phyloP scores from a whole-genome alignment of 148 eudicot species.

The Silene latifolia region DNA sequence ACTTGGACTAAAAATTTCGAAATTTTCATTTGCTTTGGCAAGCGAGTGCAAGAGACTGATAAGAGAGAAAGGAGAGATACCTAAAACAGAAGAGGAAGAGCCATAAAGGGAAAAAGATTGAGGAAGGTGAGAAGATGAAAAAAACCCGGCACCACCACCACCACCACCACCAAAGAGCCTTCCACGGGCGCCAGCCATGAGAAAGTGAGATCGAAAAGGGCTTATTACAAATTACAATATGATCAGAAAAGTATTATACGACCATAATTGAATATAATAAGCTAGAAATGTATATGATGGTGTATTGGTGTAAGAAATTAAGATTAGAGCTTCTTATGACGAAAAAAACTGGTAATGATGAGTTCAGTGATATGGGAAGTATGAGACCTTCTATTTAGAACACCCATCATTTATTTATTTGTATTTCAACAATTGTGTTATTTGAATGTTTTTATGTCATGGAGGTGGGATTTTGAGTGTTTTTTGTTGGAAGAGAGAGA shows the following conservation, averaged over 20 bases:
- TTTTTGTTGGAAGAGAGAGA: not conserved
- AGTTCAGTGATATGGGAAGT: constrained; percentile 81
- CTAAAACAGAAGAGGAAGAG: constrained; percentile 47
- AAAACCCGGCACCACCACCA: constrained; percentile 12
- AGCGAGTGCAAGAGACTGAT: not conserved
- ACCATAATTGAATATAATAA: not conserved
- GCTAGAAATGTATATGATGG: constrained; percentile 12
- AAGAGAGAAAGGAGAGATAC: constrained; percentile 32
- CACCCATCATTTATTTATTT: constrained; percentile 51
- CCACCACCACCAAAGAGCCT: constrained; percentile 29
- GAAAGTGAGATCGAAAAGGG: not conserved
- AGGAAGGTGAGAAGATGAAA: constrained; percentile 35
- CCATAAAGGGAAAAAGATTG: constrained; percentile 51
- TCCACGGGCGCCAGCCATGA: constrained; percentile 33
- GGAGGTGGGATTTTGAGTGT: not conserved
- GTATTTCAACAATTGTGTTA: not conserved
- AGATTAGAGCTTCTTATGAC: constrained; percentile 62
- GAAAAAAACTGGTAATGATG: constrained; percentile 90
- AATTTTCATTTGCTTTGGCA: no score
- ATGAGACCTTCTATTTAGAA: constrained; percentile 61
- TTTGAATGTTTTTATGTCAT: no score
- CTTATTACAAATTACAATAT: not conserved
- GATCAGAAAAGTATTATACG: not conserved
- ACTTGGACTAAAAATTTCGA: no score
- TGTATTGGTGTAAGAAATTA: not conserved